Conservation (phyloP, 2,329 filamentous ascomycete species). For the Fusarium sp. region DNA sequence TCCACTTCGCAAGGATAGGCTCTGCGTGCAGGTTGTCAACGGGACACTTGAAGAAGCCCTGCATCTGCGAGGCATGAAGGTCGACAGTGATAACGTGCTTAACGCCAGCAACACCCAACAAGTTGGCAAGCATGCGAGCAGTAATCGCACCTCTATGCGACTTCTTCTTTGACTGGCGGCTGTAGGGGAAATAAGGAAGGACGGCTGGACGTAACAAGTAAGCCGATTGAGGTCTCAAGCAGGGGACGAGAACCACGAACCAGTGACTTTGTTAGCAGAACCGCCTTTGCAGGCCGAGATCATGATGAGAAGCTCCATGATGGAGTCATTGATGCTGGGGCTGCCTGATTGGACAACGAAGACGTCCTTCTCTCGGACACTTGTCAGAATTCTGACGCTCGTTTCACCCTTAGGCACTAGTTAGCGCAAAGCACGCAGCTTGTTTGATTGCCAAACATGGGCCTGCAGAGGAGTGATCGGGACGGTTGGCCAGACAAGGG, state of each 20-base stretch:
- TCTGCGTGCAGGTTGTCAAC: slow-evolving; percentile 98
- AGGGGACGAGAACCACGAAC: slow-evolving; percentile 60
- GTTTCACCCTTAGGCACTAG: slow-evolving; percentile 67
- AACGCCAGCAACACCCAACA: slow-evolving; percentile 91
- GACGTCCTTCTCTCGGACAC: slow-evolving; percentile 96
- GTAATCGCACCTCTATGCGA: slow-evolving; percentile 96
- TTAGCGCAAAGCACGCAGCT: slow-evolving; percentile 32
- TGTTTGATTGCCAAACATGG: not conserved
- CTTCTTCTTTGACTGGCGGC: slow-evolving; percentile 99
- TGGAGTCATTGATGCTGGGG: slow-evolving; percentile 94
- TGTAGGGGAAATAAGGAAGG: slow-evolving; percentile 98
- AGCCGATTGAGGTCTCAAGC: slow-evolving; percentile 26
- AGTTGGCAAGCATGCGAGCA: slow-evolving; percentile 94
- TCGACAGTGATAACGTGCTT: slow-evolving; percentile 98
- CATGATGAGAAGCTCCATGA: slow-evolving; percentile 99
- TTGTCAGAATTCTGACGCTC: slow-evolving; percentile 74
- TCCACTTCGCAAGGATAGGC: slow-evolving; percentile 94
- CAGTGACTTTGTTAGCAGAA: slow-evolving; percentile 95
- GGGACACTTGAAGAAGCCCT: slow-evolving; percentile 97
- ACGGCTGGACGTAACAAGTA: slow-evolving; percentile 66
- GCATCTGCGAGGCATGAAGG: slow-evolving; percentile 97
- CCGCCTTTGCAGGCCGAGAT: slow-evolving; percentile 98
- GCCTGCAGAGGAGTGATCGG: not conserved
- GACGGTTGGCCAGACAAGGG: slow-evolving; percentile 16
- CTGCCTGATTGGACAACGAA: slow-evolving; percentile 99